These are phyloP conservation scores for Gossypium mustelinum DNA, from an alignment of 345 rosid genomes.

Conservation along the genomic window DNA sequence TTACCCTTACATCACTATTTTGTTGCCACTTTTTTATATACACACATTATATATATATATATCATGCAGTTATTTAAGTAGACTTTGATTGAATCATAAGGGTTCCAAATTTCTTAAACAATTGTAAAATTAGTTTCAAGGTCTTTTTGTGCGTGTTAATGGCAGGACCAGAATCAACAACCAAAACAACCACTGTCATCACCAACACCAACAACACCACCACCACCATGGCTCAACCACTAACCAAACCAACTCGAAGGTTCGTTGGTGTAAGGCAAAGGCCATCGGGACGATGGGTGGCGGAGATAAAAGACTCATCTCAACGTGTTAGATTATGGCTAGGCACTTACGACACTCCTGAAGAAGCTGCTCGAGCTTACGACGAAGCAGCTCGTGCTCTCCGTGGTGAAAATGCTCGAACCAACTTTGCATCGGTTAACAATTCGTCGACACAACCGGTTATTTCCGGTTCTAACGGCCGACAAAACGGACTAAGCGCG, in stretches of 20 bases:
- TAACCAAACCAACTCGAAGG: conserved; percentile 35
- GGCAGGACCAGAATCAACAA: conserved; percentile 33
- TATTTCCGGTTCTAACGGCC: conserved; percentile 17
- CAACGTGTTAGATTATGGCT: conserved; percentile 65
- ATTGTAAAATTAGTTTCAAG: not conserved
- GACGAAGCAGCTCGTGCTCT: conserved; percentile 74
- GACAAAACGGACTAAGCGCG: conserved; percentile 33
- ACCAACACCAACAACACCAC: not conserved
- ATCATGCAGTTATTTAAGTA: conserved; percentile 12
- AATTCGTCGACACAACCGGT: conserved; percentile 3
- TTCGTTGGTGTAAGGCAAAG: conserved; percentile 66
- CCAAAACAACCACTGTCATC: conserved; percentile 11
- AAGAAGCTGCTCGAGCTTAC: conserved; percentile 66
- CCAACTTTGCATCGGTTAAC: conserved; percentile 40
- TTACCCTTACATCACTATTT: not conserved
- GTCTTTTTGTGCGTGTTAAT: conserved; percentile 11
- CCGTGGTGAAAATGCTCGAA: conserved; percentile 63
- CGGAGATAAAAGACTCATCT: conserved; percentile 71
- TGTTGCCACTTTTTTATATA: not conserved
- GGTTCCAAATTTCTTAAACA: not conserved
- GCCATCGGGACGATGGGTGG: conserved; percentile 76
- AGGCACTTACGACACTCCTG: conserved; percentile 67
- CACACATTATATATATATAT: not conserved
- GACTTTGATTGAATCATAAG: conserved; percentile 3
- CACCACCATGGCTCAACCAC: conserved; percentile 18